Base-by-base conservation (phyloP, 257 asterid species). In the Catharanthus roseus region DNA sequence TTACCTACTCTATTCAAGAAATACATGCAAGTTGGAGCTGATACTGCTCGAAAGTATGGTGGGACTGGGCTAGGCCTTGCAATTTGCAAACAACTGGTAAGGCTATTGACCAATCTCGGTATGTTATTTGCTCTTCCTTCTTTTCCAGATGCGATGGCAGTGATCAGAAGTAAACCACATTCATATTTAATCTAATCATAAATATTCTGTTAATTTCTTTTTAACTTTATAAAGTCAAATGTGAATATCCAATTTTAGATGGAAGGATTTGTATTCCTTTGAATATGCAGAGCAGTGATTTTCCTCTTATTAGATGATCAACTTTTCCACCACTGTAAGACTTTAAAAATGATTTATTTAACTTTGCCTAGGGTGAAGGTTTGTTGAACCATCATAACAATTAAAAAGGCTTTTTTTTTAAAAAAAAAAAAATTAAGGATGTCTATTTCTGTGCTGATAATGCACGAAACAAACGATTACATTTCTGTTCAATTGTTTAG, bases 11-110 rank as follows among this genome's bases (percentile, higher is more conserved):
- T 92, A n/a, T 92, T 92, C 76, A 92, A 90, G 90, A 92, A 86
- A 75, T 92, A 88, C 87, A 92, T 92, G 98, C 98, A 92, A 92
- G 96, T 72, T 70, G 95, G 92, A 36, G 85, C 93, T 16, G 98
- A 92, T 73, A 89, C 97, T 67, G 97, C 96, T 67, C 81, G 98
- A 23, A 92, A 92, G 81, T 92, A 92, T 74, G 98, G 98, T 16
- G 98, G 98, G 64, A 92, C 98, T 2, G 98, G 98, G 75, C 82
- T 89, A 58, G 98, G 98, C 80, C 89, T 92, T 10, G 98, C 98
- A 57, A 92, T 89, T 69, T 89, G 98, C 75, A 92, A 92, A 76
- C 96, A 92, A 56, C 69, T 90, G 96, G 98, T 92, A 85, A 75
- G 56, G 42, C 72, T 72, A 18, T 49, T 13, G 19, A n/a, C 26